A percentile compares a stretch with the other conserved stretches of the same genome.
phyloP scores from a whole-genome alignment of 2,329 filamentous ascomycete species.

The Diaporthe ilicicola region DNA sequence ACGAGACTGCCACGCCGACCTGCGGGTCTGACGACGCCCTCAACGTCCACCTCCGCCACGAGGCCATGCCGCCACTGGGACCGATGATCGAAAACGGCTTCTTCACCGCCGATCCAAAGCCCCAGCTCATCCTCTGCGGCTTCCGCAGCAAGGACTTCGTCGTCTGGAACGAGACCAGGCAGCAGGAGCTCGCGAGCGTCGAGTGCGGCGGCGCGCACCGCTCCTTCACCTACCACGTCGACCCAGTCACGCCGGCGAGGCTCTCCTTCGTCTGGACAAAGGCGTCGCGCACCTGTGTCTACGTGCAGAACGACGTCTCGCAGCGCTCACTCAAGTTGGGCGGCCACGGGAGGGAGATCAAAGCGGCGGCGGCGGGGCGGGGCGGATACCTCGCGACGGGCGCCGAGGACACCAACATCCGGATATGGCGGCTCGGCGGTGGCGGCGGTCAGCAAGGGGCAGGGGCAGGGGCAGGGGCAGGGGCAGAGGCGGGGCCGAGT shows the following conservation, averaged over 20 bases:
- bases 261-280: slow-evolving; percentile 71
- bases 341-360: slow-evolving; percentile 86
- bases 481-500: slow-evolving; percentile 37
- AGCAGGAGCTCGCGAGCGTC: slow-evolving; percentile 74
- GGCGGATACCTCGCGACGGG: slow-evolving; percentile 65
- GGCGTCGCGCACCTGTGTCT: slow-evolving; percentile 54
- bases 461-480: background rate
- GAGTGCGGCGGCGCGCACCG: slow-evolving; percentile 89
- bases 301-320: slow-evolving; percentile 47
- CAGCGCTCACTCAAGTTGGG: slow-evolving; percentile 69
- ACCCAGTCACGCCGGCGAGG: slow-evolving; percentile 43
- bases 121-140: slow-evolving; percentile 77
- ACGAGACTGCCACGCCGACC: slow-evolving; percentile 45
- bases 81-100: slow-evolving; percentile 79
- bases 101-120: slow-evolving; percentile 52
- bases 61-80: slow-evolving; percentile 74
- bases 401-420: slow-evolving; percentile 78
- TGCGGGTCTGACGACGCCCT: slow-evolving; percentile 35
- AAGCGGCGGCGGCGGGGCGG: slow-evolving; percentile 51
- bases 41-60: slow-evolving; percentile 66
- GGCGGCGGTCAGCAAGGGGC: no score
- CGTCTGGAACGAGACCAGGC: slow-evolving; percentile 78
- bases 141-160: slow-evolving; percentile 84
- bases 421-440: slow-evolving; percentile 68
- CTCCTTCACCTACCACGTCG: slow-evolving; percentile 67